Evolutionary conservation across 2,329 filamentous ascomycete species (phyloP).

Genomic region (Monascus ruber): DNA sequence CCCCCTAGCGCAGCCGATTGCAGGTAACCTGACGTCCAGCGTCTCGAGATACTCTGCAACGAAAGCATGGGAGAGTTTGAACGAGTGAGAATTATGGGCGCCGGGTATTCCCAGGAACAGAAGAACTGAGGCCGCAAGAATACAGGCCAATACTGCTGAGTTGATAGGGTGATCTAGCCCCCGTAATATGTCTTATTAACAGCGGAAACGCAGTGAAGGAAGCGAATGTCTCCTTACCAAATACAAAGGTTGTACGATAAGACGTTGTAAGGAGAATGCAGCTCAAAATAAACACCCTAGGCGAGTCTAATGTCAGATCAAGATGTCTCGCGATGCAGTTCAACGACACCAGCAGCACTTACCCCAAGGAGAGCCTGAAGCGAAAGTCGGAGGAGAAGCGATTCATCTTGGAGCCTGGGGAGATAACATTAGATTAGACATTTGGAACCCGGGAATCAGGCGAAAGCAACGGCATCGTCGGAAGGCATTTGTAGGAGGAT

Average conservation of each 20-base stretch:
- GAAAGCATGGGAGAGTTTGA: slow-evolving; percentile 18
- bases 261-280: slow-evolving; percentile 23
- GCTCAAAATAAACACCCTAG: slow-evolving; percentile 22
- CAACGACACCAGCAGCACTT: slow-evolving; percentile 3
- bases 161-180: slow-evolving; percentile 36
- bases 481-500: too few relatives aligned
- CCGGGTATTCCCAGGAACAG: slow-evolving; percentile 21
- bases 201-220: background rate
- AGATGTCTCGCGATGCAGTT: background rate
- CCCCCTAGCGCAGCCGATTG: slow-evolving; percentile 5
- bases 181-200: background rate
- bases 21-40: slow-evolving; percentile 6
- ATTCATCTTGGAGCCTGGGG: slow-evolving; percentile 13
- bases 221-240: slow-evolving; percentile 15
- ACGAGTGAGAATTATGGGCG: slow-evolving; percentile 12
- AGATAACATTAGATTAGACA: background rate
- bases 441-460: background rate
- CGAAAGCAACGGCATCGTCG: too few relatives aligned
- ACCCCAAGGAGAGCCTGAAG: slow-evolving; percentile 23
- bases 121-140: slow-evolving; percentile 28
- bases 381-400: slow-evolving; percentile 18
- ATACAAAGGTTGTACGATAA: slow-evolving; percentile 28
- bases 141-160: slow-evolving; percentile 30
- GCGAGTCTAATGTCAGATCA: background rate
- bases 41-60: slow-evolving; percentile 17